Evolutionary conservation across 768 basidiomycete species (phyloP), one percentile per base, ranked within the genome.

Genomic region (Gloeostereum incarnatum): DNA sequence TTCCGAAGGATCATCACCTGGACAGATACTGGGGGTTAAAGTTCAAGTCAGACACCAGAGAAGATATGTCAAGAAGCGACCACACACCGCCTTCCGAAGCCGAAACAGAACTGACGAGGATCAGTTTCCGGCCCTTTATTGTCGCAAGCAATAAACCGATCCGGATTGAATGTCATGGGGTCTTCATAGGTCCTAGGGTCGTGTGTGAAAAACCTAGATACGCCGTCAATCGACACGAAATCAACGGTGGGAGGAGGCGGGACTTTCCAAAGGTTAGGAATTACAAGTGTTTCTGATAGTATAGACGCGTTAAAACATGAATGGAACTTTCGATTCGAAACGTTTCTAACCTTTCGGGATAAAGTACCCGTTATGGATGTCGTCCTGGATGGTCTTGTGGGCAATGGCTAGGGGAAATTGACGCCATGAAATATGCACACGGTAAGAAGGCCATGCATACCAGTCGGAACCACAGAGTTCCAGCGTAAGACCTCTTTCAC

Each of bases 11-110:
- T n/a, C n/a, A n/a, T n/a, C n/a, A n/a, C n/a, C n/a, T n/a, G n/a
- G n/a, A n/a, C n/a, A n/a, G n/a, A n/a, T n/a, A n/a, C n/a, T n/a
- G n/a, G n/a, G n/a, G n/a, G n/a, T n/a, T n/a, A n/a, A n/a, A n/a
- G n/a, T n/a, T n/a, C n/a, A n/a, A n/a, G n/a, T n/a, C n/a, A n/a
- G n/a, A n/a, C n/a, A n/a, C n/a, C n/a, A n/a, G n/a, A n/a, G n/a
- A n/a, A n/a, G n/a, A n/a, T n/a, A n/a, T n/a, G n/a, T n/a, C n/a
- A n/a, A n/a, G n/a, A n/a, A n/a, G n/a, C n/a, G n/a, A n/a, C n/a
- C n/a, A n/a, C n/a, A n/a, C 22, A 52, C 53, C 70, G 53, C 46
- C 71, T 47, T 17, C 71, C 71, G 38, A 65, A 73, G 3, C 71
- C 71, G 38, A 71, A 73, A 34, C 60, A 61, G 20, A 63, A 52